phyloP scores from a whole-genome alignment of 2,329 filamentous ascomycete species.

The Trichophyton rubrum region DNA sequence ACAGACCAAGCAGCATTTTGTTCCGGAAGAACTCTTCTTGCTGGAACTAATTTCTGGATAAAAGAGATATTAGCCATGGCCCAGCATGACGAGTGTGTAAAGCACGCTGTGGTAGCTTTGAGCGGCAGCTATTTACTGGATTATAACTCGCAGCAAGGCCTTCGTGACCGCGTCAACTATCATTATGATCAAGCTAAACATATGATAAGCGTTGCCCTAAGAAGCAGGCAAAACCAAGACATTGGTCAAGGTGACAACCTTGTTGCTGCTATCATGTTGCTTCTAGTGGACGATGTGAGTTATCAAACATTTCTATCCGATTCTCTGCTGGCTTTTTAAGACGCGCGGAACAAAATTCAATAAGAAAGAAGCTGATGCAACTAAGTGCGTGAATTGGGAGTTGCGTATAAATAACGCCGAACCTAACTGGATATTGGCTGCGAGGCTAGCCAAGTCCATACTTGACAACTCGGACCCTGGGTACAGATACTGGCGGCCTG shows the following conservation, averaged over 20 bases:
- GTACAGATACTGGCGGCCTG: not conserved
- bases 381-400: slow-evolving; percentile 5
- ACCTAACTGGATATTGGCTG: slow-evolving; percentile 2
- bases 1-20: slow-evolving; percentile 9
- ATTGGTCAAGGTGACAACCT: not conserved
- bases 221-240: not conserved
- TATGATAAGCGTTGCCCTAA: not conserved
- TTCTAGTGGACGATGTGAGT: slow-evolving; percentile 6
- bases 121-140: slow-evolving; percentile 11
- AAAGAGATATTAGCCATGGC: slow-evolving; percentile 10
- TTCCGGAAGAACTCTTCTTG: slow-evolving; percentile 8
- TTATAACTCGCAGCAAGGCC: not conserved
- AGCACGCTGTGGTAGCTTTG: slow-evolving; percentile 9
- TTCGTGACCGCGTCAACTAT: not conserved
- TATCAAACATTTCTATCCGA: not conserved
- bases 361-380: not conserved
- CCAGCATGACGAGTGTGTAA: slow-evolving; percentile 3
- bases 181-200: not conserved
- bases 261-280: not conserved
- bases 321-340: not conserved
- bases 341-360: not conserved
- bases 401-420: not conserved
- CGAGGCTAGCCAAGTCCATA: not conserved
- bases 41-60: slow-evolving; percentile 9
- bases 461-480: not conserved